phyloP scores from a whole-genome alignment of 202 grass and related monocot species.

The Schoenoplectus tabernaemontani region DNA sequence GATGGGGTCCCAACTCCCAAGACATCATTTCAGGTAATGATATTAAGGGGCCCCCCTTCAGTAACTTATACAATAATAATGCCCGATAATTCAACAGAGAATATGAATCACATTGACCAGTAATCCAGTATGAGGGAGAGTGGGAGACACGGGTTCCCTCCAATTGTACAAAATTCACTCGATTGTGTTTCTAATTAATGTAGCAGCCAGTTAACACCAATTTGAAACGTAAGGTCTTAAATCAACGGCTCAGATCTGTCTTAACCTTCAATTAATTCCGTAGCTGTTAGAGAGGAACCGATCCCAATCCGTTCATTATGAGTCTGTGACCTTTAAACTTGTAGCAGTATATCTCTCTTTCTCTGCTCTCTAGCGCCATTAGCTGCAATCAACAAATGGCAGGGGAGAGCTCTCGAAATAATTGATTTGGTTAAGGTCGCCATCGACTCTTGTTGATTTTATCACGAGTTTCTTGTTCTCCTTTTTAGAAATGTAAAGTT shows the following conservation, averaged over 20 bases:
- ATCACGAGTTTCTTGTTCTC: neutral
- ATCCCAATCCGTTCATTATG: neutral
- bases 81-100: too few relatives aligned
- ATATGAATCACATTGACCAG: too few relatives aligned
- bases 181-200: too few relatives aligned
- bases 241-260: neutral
- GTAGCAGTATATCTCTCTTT: neutral
- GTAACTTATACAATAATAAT: too few relatives aligned
- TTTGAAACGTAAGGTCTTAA: neutral
- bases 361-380: neutral
- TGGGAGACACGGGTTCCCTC: too few relatives aligned
- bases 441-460: neutral
- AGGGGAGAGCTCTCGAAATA: constrained; percentile 4
- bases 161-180: too few relatives aligned
- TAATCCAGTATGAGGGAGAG: too few relatives aligned
- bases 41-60: too few relatives aligned
- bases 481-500: neutral
- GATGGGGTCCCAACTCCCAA: too few relatives aligned
- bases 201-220: too few relatives aligned
- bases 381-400: neutral
- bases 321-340: neutral
- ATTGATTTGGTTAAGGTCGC: constrained; percentile 12
- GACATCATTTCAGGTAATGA: too few relatives aligned
- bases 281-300: neutral
- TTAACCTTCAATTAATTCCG: neutral